Evolutionary conservation across 352 stramenopile species (phyloP), one percentile per base, ranked within the genome.

Genomic region (Phytophthora brassicae): DNA sequence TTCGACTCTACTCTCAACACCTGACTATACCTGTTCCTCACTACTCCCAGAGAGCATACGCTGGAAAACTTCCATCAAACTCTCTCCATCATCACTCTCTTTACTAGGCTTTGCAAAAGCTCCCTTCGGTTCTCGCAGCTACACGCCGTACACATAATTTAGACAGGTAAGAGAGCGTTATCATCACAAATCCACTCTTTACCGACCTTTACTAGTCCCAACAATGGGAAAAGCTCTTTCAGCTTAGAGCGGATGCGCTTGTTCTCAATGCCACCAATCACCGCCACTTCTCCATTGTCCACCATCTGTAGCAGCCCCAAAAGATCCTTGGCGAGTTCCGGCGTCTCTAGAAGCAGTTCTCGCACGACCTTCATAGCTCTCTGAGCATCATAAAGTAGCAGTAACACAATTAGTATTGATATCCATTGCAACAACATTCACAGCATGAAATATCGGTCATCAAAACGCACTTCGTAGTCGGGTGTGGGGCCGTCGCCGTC

Each of bases 201-300:
- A 59, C 55, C 13, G 36, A 89, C 82, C 68, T 91, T 88, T 4
- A 72, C 51, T 8, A 91, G 68, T 3, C 84, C 84, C 3, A 95
- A 62, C 13, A 95, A 59, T 24, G 84, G 84, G 43, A 94, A 93
- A 1, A 95, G 71, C 50, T 68, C 55, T 39, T 82, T 78, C 0
- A 95, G 74, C 56, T 89, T 78, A 8, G 62, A 66, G 20, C 76
- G 81, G 38, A 95, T 88, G 56, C 71, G 72, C 41, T 57, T 65
- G 69, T 95, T 93, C 56, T 88, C 74, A 20, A 95, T 86, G 33
- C 81, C 86, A 4, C 77, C 75, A 68, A 94, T 88, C 26, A 94
- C 72, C 17, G 80, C 86, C 20, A 86, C 74, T 58, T 92, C 69
- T 16, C 86, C 84, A 29, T 87, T 70, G 49, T 94, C 79, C 48